Evolutionary conservation across 805 yeast species (phyloP).

Genomic region (Candida sithepensis): DNA sequence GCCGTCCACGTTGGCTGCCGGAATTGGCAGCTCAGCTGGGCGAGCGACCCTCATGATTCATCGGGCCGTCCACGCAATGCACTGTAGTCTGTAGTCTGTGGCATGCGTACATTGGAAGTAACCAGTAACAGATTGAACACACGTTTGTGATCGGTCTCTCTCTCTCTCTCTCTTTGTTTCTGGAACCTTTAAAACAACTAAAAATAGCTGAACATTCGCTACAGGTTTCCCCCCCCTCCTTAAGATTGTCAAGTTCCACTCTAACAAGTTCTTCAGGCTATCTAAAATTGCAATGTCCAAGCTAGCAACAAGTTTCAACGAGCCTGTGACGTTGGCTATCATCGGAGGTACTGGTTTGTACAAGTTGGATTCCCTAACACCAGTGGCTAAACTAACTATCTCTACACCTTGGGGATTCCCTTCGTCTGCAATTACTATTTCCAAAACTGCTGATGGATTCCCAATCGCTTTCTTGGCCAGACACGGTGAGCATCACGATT

Average conservation of each 20-base stretch:
- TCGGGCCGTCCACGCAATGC: too few species aligned
- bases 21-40: too few species aligned
- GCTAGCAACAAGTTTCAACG: conserved; percentile 39
- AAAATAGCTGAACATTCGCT: background rate
- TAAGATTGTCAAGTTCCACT: background rate
- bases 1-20: too few species aligned
- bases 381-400: conserved; percentile 78
- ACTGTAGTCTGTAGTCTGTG: too few species aligned
- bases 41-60: too few species aligned
- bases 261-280: background rate
- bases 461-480: conserved; percentile 93
- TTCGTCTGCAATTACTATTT: conserved; percentile 87
- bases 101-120: too few species aligned
- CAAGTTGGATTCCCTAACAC: conserved; percentile 73
- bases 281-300: conserved; percentile 1
- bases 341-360: conserved; percentile 99
- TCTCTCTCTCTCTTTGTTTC: too few species aligned
- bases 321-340: conserved; percentile 76
- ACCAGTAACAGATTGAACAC: too few species aligned
- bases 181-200: background rate
- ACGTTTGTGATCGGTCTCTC: too few species aligned
- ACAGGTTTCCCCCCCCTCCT: background rate
- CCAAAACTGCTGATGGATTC: conserved; percentile 71
- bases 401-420: conserved; percentile 98
- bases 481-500: conserved; percentile 89